Conservation (phyloP, 805 yeast genomes). For the Kodamaea jinghongensis region DNA sequence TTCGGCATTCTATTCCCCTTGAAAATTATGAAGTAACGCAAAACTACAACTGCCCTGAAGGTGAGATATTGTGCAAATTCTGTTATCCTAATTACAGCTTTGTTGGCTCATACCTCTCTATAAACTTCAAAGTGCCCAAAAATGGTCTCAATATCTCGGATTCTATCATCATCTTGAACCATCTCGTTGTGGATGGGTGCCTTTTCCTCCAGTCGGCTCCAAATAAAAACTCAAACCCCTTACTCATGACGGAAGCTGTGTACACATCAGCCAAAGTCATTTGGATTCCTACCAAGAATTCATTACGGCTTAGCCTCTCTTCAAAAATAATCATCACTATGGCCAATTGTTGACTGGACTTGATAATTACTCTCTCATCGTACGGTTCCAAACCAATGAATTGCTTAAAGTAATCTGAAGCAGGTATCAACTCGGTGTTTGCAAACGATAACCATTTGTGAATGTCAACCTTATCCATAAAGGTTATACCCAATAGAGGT, state of each 20-base stretch:
- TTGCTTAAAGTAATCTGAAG: slow-evolving; percentile 53
- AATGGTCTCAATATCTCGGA: slow-evolving; percentile 40
- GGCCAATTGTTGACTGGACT: slow-evolving; percentile 31
- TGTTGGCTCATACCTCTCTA: slow-evolving; percentile 29
- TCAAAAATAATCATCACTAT: slow-evolving; percentile 21
- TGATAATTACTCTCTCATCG: slow-evolving; percentile 70
- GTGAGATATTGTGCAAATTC: no score
- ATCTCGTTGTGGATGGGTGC: slow-evolving; percentile 64
- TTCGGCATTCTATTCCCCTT: no score
- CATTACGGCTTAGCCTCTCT: slow-evolving; percentile 37
- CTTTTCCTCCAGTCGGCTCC: slow-evolving; percentile 63
- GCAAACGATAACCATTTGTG: slow-evolving; percentile 76
- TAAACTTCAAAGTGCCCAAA: slow-evolving; percentile 49
- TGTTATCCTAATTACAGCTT: no score
- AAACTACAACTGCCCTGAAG: no score
- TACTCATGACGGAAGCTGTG: slow-evolving; percentile 37
- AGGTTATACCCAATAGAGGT: slow-evolving; percentile 61
- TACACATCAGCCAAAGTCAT: slow-evolving; percentile 45
- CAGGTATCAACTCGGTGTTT: slow-evolving; percentile 61
- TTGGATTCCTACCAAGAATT: slow-evolving; percentile 48
- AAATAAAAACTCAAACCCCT: slow-evolving; percentile 58
- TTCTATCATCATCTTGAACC: slow-evolving; percentile 58
- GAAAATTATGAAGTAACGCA: no score
- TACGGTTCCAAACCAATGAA: slow-evolving; percentile 64
- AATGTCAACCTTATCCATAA: slow-evolving; percentile 60